Conservation (phyloP, 805 yeast genomes). For the Candida loeiensis region DNA sequence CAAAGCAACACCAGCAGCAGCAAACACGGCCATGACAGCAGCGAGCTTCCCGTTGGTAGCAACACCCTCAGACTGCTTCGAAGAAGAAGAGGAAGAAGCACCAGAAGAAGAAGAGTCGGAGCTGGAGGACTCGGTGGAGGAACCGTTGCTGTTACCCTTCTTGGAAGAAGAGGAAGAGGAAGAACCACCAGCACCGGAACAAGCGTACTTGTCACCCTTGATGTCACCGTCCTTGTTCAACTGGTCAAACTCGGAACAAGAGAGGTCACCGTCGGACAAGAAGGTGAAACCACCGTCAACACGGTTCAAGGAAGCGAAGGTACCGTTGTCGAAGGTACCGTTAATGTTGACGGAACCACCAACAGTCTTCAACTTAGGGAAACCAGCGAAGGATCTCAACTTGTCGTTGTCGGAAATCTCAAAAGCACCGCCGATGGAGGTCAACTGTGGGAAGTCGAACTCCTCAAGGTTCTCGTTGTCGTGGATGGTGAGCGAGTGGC, state of each 20-base stretch:
- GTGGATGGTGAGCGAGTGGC: constrained; percentile 75
- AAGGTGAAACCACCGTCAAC: constrained; percentile 92
- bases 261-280: constrained; percentile 70
- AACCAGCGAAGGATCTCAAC: constrained; percentile 63
- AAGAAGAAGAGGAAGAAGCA: constrained; percentile 16
- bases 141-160: constrained; percentile 22
- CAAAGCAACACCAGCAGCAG: constrained; percentile 38
- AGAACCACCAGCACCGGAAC: constrained; percentile 57
- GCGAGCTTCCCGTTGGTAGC: constrained; percentile 21
- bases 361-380: constrained; percentile 67
- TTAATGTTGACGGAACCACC: constrained; percentile 83
- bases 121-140: constrained; percentile 26
- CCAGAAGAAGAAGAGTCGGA: constrained; percentile 19
- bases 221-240: constrained; percentile 77
- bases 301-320: constrained; percentile 66
- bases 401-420: constrained; percentile 80
- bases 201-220: constrained; percentile 84
- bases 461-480: constrained; percentile 70
- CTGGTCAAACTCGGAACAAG: constrained; percentile 72
- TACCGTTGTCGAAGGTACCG: constrained; percentile 80
- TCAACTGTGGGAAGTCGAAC: constrained; percentile 66
- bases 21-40: constrained; percentile 30
- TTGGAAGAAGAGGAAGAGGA: constrained; percentile 44
- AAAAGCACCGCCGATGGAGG: constrained; percentile 89
- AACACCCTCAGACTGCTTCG: constrained; percentile 26